Conservation (phyloP, 1,139 yeast genomes). For the Waltiozyma sp. region DNA sequence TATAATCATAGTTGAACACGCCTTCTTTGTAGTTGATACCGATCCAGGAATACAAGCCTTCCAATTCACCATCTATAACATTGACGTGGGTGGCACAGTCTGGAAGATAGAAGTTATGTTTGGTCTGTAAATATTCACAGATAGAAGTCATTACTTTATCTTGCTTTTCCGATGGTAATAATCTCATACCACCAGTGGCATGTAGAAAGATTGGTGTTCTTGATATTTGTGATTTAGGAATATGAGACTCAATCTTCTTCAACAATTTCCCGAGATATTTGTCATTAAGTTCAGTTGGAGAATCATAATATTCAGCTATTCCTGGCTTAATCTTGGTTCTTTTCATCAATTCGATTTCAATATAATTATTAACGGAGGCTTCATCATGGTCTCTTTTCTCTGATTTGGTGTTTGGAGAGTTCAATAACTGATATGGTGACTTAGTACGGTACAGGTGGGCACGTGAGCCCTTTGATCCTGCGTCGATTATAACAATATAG, state of each 20-base stretch:
- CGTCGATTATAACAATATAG: conserved; percentile 66
- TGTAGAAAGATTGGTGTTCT: conserved; percentile 70
- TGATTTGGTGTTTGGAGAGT: not conserved
- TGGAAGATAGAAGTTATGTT: conserved; percentile 49
- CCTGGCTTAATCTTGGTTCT: conserved; percentile 56
- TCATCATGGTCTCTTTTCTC: conserved; percentile 1
- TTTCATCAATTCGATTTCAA: conserved; percentile 35
- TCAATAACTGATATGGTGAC: not conserved
- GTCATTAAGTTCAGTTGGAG: conserved; percentile 42
- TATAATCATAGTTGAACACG: conserved; percentile 31
- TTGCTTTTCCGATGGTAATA: conserved; percentile 48
- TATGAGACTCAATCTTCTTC: conserved; percentile 40
- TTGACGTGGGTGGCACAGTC: conserved; percentile 50
- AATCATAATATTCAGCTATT: conserved; percentile 10
- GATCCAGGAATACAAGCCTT: conserved; percentile 79
- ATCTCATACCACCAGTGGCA: conserved; percentile 75
- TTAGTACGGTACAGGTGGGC: conserved; percentile 43
- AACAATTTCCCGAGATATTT: conserved; percentile 49
- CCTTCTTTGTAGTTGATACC: conserved; percentile 62
- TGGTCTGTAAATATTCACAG: conserved; percentile 41
- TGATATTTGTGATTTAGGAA: conserved; percentile 57
- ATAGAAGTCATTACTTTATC: conserved; percentile 37
- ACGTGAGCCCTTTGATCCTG: conserved; percentile 77
- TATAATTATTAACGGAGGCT: conserved; percentile 14
- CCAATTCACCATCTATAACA: conserved; percentile 66